A percentile compares a stretch with the other conserved stretches of the same genome.
Conservation (phyloP, 108 stramenopile genomes). For the Nitzschia sp. region DNA sequence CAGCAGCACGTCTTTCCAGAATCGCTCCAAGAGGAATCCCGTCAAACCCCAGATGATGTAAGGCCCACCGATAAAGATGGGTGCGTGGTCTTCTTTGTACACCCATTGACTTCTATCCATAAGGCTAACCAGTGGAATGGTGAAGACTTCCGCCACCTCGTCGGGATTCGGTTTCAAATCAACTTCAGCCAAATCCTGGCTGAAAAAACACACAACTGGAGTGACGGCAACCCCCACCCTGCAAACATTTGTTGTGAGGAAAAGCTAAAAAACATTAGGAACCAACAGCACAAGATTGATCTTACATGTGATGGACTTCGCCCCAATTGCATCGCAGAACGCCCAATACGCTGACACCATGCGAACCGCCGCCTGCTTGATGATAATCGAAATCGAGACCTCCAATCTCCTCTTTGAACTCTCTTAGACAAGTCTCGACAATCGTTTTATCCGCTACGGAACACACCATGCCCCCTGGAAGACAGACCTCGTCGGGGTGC, state of each 20-base stretch:
- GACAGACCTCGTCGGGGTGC: conserved; percentile 85
- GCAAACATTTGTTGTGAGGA: conserved; percentile 43
- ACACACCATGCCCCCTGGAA: conserved; percentile 93
- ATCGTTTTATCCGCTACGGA: conserved; percentile 83
- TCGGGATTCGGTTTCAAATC: conserved; percentile 76
- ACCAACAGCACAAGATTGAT: conserved; percentile 1
- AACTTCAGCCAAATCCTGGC: conserved; percentile 70
- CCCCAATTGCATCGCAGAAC: conserved; percentile 93
- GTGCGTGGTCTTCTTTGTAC: conserved; percentile 75
- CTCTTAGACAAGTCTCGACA: conserved; percentile 87
- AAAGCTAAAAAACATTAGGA: conserved; percentile 31
- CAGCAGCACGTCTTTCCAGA: conserved; percentile 82
- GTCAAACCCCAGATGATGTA: conserved; percentile 93
- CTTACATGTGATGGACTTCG: conserved; percentile 37
- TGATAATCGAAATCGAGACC: conserved; percentile 47
- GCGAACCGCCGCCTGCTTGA: conserved; percentile 24
- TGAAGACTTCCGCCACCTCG: conserved; percentile 91
- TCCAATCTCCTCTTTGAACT: conserved; percentile 97
- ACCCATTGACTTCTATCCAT: conserved; percentile 79
- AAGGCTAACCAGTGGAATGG: conserved; percentile 73
- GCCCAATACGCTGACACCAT: conserved; percentile 73
- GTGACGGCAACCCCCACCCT: conserved; percentile 91
- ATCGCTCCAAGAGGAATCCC: conserved; percentile 85
- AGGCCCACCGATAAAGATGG: conserved; percentile 88
- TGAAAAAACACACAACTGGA: conserved; percentile 83